Evolutionary conservation across 352 stramenopile genomes (phyloP).

Genomic region (Aphanomyces euteiches): DNA sequence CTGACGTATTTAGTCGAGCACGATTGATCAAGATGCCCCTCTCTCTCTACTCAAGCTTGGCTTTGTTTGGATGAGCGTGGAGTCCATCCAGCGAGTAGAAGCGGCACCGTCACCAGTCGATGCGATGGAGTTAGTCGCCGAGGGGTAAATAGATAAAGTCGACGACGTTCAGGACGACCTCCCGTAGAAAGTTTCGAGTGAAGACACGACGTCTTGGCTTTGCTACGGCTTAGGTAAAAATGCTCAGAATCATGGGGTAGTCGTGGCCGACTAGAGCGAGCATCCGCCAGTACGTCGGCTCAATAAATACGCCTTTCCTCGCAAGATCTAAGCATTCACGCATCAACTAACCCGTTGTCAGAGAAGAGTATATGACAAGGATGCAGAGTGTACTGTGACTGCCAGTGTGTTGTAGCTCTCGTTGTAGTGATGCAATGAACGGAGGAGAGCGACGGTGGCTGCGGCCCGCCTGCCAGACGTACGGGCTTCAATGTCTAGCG

Average conservation of each 20-base stretch:
- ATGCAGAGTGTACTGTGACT: conserved; percentile 4
- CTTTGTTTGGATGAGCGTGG: not conserved
- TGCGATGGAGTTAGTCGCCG: conserved; percentile 13
- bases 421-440: not conserved
- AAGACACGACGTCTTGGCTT: conserved; percentile 5
- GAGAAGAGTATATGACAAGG: not conserved
- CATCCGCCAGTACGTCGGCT: conserved; percentile 33
- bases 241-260: conserved; percentile 53
- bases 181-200: conserved; percentile 52
- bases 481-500: conserved; percentile 37
- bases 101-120: not conserved
- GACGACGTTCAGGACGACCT: conserved; percentile 48
- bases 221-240: conserved; percentile 51
- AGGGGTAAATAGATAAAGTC: conserved; percentile 52
- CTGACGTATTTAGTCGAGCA: too few relatives aligned
- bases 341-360: too few relatives aligned
- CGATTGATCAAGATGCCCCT: too few relatives aligned
- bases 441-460: conserved; percentile 9
- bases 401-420: conserved; percentile 14
- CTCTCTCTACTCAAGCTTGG: not conserved
- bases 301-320: not conserved
- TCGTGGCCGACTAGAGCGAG: conserved; percentile 58
- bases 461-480: not conserved
- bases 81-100: conserved; percentile 4
- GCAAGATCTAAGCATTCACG: conserved; percentile 20